Evolutionary conservation across 257 asterid species (phyloP).

Genomic region (Nicotiana benthamiana): DNA sequence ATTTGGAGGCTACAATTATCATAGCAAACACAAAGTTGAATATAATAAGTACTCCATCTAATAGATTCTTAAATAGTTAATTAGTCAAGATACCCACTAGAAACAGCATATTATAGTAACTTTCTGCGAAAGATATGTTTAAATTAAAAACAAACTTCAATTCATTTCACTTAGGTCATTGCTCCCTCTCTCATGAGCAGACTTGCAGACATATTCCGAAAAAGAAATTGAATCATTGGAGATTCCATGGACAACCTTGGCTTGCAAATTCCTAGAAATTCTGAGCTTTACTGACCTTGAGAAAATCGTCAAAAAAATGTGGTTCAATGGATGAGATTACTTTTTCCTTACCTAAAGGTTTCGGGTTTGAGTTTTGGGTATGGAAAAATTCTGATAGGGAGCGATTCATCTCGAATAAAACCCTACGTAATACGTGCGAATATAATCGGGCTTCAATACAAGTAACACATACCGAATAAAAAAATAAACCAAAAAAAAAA

Average conservation of each 20-base stretch:
- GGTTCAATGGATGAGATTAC: too few relatives aligned
- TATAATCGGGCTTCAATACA: too few relatives aligned
- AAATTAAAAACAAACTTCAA: not conserved
- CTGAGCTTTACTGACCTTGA: not conserved
- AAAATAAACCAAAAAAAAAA: too few relatives aligned
- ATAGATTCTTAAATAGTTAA: not conserved
- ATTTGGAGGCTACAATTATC: not conserved
- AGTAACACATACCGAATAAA: too few relatives aligned
- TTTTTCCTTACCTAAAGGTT: too few relatives aligned
- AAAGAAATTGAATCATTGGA: not conserved
- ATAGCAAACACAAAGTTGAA: too few relatives aligned
- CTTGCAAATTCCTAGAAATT: not conserved
- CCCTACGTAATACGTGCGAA: too few relatives aligned
- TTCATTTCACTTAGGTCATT: not conserved
- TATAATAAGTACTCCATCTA: too few relatives aligned
- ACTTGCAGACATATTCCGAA: not conserved
- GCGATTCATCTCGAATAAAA: too few relatives aligned
- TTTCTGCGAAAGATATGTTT: constrained; percentile 5
- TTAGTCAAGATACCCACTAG: not conserved
- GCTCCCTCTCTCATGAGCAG: not conserved
- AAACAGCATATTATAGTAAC: not conserved
- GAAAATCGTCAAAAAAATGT: too few relatives aligned
- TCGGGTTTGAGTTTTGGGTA: too few relatives aligned
- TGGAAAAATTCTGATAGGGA: too few relatives aligned
- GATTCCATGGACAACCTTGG: not conserved